Percentiles rank a stretch among this genome's conserved stretches.
phyloP scores from a whole-genome alignment of 2,329 filamentous ascomycete species.

The Leptographium lundbergii region DNA sequence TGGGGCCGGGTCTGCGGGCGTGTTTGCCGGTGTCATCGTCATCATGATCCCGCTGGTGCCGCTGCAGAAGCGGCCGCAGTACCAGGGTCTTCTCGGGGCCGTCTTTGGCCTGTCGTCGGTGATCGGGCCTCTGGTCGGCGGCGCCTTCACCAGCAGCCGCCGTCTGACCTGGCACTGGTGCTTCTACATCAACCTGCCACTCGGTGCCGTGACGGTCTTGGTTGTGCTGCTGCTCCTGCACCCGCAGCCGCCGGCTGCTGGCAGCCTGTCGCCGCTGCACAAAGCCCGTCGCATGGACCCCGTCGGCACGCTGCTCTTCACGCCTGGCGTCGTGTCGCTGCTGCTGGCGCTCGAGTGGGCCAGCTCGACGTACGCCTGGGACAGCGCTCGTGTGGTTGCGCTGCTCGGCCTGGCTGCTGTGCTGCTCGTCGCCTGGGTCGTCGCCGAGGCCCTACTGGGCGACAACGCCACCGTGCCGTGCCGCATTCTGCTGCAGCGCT shows the following conservation, averaged over 20 bases:
- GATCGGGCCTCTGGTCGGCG: slow-evolving; percentile 33
- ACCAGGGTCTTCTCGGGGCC: slow-evolving; percentile 15
- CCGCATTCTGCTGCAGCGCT: no score
- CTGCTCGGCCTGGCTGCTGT: slow-evolving; percentile 35
- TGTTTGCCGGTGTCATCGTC: slow-evolving; percentile 37
- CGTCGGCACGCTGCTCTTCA: slow-evolving; percentile 33
- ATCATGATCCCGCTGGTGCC: slow-evolving; percentile 30
- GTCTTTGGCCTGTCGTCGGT: slow-evolving; percentile 15
- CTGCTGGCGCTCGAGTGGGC: slow-evolving; percentile 46
- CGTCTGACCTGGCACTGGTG: slow-evolving; percentile 34
- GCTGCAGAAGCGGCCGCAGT: slow-evolving; percentile 26
- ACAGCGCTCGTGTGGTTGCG: slow-evolving; percentile 32
- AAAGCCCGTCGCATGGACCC: slow-evolving; percentile 41
- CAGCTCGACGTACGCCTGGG: slow-evolving; percentile 39
- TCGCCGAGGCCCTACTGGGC: no score
- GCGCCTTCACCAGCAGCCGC: slow-evolving; percentile 23
- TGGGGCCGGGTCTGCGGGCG: slow-evolving; percentile 36
- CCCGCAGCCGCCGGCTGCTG: slow-evolving; percentile 17
- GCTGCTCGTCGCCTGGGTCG: slow-evolving; percentile 33
- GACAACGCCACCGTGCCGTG: no score
- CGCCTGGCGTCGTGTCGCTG: slow-evolving; percentile 38
- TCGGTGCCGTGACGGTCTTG: slow-evolving; percentile 23
- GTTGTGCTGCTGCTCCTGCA: slow-evolving; percentile 18
- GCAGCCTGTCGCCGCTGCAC: slow-evolving; percentile 10
- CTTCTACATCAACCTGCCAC: slow-evolving; percentile 34